phyloP scores from a whole-genome alignment of 148 eudicot genomes.

The Nepenthes mirabilis region DNA sequence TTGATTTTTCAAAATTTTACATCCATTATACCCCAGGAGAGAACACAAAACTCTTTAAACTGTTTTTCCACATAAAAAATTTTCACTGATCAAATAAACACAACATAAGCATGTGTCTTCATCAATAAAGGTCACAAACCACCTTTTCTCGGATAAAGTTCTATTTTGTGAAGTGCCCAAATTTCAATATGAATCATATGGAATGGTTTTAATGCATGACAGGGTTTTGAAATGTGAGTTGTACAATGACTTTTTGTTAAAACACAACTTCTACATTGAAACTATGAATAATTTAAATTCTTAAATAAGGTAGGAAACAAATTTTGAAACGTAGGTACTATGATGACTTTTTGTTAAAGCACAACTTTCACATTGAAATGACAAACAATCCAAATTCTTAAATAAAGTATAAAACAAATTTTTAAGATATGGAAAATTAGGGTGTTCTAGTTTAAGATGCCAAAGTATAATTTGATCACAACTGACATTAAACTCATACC shows the following conservation, averaged over 20 bases:
- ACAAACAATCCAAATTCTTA: background rate
- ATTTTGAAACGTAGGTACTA: too few species aligned
- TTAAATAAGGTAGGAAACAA: too few species aligned
- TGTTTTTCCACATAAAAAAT: background rate
- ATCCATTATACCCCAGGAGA: too few species aligned
- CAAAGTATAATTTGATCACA: background rate
- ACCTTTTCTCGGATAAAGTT: background rate
- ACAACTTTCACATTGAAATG: conserved; percentile 4
- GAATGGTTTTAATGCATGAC: background rate
- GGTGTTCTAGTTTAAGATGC: background rate
- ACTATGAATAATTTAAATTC: too few species aligned
- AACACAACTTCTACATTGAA: too few species aligned
- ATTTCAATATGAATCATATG: background rate
- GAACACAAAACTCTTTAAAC: background rate
- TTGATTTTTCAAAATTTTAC: too few species aligned
- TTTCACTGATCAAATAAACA: background rate
- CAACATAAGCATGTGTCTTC: background rate
- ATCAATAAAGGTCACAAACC: conserved; percentile 1
- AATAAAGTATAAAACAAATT: background rate
- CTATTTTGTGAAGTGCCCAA: background rate
- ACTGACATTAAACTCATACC: background rate
- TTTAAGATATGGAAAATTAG: background rate
- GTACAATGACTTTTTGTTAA: background rate
- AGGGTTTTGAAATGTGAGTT: background rate
- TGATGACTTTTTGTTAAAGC: background rate